These are phyloP conservation scores for Lasiodiplodia sp. DNA, from an alignment of 2,329 filamentous ascomycete genomes.

Conservation along the genomic window DNA sequence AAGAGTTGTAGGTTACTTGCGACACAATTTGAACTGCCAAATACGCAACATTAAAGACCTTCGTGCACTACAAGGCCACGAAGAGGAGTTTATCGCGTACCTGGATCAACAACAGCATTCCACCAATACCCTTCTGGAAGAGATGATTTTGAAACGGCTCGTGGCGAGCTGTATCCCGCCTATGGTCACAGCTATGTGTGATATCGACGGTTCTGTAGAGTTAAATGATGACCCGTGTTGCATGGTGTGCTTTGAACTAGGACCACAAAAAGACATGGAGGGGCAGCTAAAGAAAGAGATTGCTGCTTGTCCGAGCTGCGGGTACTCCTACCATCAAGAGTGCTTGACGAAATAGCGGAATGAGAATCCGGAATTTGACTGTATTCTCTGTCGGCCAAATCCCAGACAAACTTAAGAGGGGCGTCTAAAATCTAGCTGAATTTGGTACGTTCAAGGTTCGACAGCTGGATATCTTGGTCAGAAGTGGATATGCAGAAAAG, in stretches of 20 bases:
- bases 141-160: not conserved
- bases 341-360: not conserved
- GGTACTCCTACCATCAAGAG: accelerated
- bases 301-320: not conserved
- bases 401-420: not conserved
- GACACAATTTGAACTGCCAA: not conserved
- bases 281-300: too few relatives aligned
- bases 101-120: not conserved
- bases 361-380: not conserved
- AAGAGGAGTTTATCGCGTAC: not conserved
- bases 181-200: too few relatives aligned
- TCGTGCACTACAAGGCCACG: not conserved
- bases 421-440: too few relatives aligned
- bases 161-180: too few relatives aligned
- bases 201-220: too few relatives aligned
- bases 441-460: too few relatives aligned
- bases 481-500: too few relatives aligned
- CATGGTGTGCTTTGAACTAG: too few relatives aligned
- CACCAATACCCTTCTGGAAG: not conserved
- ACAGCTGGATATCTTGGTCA: too few relatives aligned
- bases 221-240: too few relatives aligned
- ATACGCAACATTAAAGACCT: not conserved
- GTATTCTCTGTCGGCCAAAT: not conserved
- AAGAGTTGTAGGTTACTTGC: not conserved
- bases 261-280: too few relatives aligned